These are phyloP conservation scores for Chaetomium cochliodes DNA, from an alignment of 495 filamentous ascomycete genomes.

Conservation along the genomic window DNA sequence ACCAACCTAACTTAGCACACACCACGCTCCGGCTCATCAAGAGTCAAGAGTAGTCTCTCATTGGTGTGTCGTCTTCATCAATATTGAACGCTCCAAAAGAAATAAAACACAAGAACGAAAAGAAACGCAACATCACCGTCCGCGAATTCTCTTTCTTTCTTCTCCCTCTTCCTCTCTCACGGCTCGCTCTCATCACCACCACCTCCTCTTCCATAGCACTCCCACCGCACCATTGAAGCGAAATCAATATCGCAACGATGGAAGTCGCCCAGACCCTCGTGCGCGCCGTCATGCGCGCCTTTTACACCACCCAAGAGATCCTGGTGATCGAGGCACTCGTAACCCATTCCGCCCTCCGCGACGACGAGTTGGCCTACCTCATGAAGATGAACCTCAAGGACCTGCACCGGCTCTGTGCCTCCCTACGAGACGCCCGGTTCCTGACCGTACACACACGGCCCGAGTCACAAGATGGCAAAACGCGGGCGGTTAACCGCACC, in stretches of 20 bases:
- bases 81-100: background rate
- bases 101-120: background rate
- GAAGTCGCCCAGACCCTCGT: conserved; percentile 75
- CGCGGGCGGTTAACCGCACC: conserved; percentile 76
- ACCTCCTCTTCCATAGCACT: background rate
- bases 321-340: conserved; percentile 90
- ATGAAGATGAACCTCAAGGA: conserved; percentile 86
- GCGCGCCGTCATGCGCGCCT: conserved; percentile 82
- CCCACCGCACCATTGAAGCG: background rate
- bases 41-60: background rate
- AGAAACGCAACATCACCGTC: background rate
- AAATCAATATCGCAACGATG: conserved; percentile 5
- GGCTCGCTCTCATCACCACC: background rate
- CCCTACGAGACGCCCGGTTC: conserved; percentile 79
- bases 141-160: background rate
- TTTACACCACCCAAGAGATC: conserved; percentile 87
- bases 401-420: conserved; percentile 80
- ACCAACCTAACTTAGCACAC: background rate
- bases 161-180: too few relatives aligned
- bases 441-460: conserved; percentile 78
- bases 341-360: conserved; percentile 82
- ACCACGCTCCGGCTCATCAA: conserved; percentile 4
- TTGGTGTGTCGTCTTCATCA: background rate
- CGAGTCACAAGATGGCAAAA: conserved; percentile 75
- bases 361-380: conserved; percentile 81